Percentiles rank a stretch among this genome's conserved stretches.
Evolutionary conservation across 148 eudicot species (phyloP).

Genomic region (Dianthus caryophyllus): DNA sequence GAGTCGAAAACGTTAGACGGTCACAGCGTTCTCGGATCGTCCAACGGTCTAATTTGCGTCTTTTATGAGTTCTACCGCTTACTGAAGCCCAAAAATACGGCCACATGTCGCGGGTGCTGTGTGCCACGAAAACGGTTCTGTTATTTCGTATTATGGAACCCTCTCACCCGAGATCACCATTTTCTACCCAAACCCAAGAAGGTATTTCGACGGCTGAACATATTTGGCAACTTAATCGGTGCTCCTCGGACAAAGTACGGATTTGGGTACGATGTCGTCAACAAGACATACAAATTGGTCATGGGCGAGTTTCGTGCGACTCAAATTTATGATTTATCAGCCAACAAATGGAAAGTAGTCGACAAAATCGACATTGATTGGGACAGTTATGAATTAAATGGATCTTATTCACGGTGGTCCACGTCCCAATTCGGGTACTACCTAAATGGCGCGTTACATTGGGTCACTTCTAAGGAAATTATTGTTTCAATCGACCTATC

Average conservation of each 20-base stretch:
- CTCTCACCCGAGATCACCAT: conserved; percentile 4
- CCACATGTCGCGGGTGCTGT: not conserved
- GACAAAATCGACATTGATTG: not conserved
- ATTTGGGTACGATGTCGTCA: not conserved
- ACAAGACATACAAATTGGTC: not conserved
- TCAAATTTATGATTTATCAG: not conserved
- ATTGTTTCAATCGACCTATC: not conserved
- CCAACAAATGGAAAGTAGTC: not conserved
- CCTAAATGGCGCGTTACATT: conserved; percentile 2
- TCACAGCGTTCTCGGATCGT: not conserved
- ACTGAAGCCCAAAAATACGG: not conserved
- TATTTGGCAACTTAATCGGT: not conserved
- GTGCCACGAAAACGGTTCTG: too few species aligned
- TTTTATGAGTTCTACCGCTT: not conserved
- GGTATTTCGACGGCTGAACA: too few species aligned
- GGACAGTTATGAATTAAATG: not conserved
- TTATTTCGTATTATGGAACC: conserved; percentile 7
- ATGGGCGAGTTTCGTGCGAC: not conserved
- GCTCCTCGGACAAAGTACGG: not conserved
- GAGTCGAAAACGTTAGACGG: not conserved
- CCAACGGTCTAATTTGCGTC: not conserved
- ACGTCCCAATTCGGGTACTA: not conserved
- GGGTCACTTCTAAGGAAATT: not conserved
- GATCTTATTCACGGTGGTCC: not conserved
- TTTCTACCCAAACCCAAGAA: not conserved